Percentiles rank a stretch among this genome's conserved stretches.
phyloP scores from a whole-genome alignment of 129 eudicot genomes.

The Artemisia tridentata region DNA sequence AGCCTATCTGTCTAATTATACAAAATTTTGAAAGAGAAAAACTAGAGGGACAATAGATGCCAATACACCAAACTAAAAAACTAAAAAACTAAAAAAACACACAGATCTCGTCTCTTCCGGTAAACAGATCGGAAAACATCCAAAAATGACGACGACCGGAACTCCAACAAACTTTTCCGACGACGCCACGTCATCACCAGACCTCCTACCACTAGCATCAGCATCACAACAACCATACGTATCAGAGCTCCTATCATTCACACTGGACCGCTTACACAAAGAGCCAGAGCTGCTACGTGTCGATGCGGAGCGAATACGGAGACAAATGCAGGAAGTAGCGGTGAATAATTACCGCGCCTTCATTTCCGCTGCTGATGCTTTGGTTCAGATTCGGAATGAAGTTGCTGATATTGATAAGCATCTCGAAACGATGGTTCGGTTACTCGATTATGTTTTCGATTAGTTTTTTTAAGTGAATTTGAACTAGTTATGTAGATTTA shows the following conservation, averaged over 20 bases:
- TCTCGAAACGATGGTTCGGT: slow-evolving; percentile 69
- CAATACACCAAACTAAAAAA: background rate
- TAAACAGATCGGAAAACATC: background rate
- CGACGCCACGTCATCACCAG: slow-evolving; percentile 39
- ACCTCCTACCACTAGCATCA: slow-evolving; percentile 78
- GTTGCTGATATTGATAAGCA: slow-evolving; percentile 83
- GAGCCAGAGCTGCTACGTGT: slow-evolving; percentile 97
- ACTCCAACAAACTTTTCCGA: slow-evolving; percentile 18
- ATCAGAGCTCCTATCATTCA: slow-evolving; percentile 96
- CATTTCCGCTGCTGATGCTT: slow-evolving; percentile 91
- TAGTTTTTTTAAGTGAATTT: too few relatives aligned
- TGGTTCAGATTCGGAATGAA: slow-evolving; percentile 69
- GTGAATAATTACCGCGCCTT: slow-evolving; percentile 91
- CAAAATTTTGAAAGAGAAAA: background rate
- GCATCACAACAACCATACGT: slow-evolving; percentile 92
- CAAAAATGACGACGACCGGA: slow-evolving; percentile 42
- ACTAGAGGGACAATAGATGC: background rate
- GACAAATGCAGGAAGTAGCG: slow-evolving; percentile 99
- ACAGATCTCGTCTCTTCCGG: slow-evolving; percentile 27
- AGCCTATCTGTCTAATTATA: too few relatives aligned
- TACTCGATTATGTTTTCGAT: too few relatives aligned
- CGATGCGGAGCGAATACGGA: slow-evolving; percentile 90
- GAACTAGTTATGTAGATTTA: too few relatives aligned
- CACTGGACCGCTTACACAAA: slow-evolving; percentile 98
- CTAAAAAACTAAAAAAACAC: background rate